These are phyloP conservation scores for Chimonanthus praecox DNA, from an alignment of 164 flowering plant species.

Conservation along the genomic window DNA sequence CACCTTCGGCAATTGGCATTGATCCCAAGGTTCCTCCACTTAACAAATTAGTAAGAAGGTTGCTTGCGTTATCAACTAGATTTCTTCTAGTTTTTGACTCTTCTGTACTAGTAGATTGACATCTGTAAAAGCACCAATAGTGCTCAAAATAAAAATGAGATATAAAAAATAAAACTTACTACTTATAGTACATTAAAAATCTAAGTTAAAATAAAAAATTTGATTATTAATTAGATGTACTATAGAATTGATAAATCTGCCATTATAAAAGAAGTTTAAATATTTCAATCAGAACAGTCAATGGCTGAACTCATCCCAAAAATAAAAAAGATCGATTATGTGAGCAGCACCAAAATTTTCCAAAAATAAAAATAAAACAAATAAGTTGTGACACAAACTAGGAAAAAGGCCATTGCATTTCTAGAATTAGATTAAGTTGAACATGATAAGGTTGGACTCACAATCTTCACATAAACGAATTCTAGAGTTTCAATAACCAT, in stretches of 20 bases:
- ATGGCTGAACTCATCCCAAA: too few relatives aligned
- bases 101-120: slow-evolving; percentile 65
- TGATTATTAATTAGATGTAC: neutral
- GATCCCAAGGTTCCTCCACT: slow-evolving; percentile 83
- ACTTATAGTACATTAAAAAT: neutral
- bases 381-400: too few relatives aligned
- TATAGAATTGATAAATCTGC: neutral
- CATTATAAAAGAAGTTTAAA: neutral
- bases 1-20: slow-evolving; percentile 96
- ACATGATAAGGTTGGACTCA: too few relatives aligned
- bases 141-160: neutral
- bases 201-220: neutral
- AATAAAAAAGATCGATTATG: too few relatives aligned
- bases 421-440: too few relatives aligned
- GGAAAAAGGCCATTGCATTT: too few relatives aligned
- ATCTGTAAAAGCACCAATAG: slow-evolving; percentile 36
- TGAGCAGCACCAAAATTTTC: too few relatives aligned
- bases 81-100: slow-evolving; percentile 52
- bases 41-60: slow-evolving; percentile 77
- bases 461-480: too few relatives aligned
- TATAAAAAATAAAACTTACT: neutral
- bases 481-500: too few relatives aligned
- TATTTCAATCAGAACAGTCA: neutral
- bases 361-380: too few relatives aligned
- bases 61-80: slow-evolving; percentile 87